Evolutionary conservation across 345 rosid species (phyloP).

Genomic region (Syzygium jambos): DNA sequence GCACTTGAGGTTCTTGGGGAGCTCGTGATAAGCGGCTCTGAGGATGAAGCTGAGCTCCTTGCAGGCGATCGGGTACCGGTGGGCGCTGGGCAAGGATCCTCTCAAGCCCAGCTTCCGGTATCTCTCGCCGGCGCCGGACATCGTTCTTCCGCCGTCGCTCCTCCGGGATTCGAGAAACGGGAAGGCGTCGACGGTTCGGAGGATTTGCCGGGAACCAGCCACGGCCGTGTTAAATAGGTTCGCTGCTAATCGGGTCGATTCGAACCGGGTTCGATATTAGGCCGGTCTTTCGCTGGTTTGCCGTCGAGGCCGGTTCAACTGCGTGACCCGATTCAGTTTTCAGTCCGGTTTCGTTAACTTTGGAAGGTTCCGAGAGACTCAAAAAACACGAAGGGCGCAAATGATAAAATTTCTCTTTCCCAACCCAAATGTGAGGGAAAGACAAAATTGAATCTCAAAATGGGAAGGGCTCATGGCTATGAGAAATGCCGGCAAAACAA

Average conservation of each 20-base stretch:
- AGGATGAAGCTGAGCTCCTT: conserved; percentile 59
- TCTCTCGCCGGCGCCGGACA: conserved; percentile 39
- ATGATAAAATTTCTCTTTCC: too few relatives aligned
- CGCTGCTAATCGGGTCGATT: neutral
- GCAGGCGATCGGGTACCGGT: conserved; percentile 58
- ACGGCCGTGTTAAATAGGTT: neutral
- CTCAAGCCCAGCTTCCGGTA: conserved; percentile 39
- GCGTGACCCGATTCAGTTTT: neutral
- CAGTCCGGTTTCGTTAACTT: neutral
- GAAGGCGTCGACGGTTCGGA: neutral
- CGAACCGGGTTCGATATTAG: neutral
- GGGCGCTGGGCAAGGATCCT: conserved; percentile 32
- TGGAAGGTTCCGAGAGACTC: neutral
- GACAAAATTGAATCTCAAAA: neutral
- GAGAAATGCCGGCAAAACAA: neutral
- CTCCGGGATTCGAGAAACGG: neutral
- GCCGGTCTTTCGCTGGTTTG: neutral
- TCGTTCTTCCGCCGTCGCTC: neutral
- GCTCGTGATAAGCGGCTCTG: conserved; percentile 28
- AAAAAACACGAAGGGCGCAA: too few relatives aligned
- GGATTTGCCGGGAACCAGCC: neutral
- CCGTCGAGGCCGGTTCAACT: neutral
- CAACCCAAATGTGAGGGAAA: fast-evolving
- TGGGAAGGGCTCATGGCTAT: neutral
- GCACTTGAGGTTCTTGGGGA: conserved; percentile 58